These are phyloP conservation scores for Penicillium samsonianum DNA, from an alignment of 495 filamentous ascomycete species.

Conservation along the genomic window DNA sequence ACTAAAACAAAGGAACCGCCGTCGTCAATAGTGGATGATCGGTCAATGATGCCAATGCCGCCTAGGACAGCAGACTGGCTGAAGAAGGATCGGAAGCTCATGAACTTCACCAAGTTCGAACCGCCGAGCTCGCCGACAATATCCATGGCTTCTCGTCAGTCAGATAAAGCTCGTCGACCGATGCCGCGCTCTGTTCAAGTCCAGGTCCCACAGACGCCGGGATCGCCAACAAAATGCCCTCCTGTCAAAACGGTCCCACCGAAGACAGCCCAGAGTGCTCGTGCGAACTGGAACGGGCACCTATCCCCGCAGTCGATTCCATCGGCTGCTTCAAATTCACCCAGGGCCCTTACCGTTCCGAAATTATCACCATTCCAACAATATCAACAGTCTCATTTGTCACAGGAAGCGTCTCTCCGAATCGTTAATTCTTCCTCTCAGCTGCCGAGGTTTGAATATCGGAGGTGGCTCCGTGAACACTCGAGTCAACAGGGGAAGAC, in stretches of 20 bases:
- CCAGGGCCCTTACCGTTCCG: not conserved
- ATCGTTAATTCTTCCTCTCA: slow-evolving; percentile 46
- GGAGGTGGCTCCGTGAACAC: slow-evolving; percentile 25
- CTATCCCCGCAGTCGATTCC: not conserved
- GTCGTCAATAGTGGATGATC: not conserved
- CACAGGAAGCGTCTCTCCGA: slow-evolving; percentile 29
- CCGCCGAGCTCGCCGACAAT: slow-evolving; percentile 46
- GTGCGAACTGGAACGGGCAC: not conserved
- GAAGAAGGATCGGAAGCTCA: slow-evolving; percentile 38
- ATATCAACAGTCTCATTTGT: not conserved
- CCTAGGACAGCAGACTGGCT: slow-evolving; percentile 34
- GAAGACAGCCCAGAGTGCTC: not conserved
- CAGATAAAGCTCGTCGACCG: slow-evolving; percentile 16
- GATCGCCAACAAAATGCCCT: slow-evolving; percentile 5
- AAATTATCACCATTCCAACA: slow-evolving; percentile 7
- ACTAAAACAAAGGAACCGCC: slow-evolving; percentile 9
- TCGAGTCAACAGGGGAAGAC: slow-evolving; percentile 7
- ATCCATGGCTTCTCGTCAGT: slow-evolving; percentile 25
- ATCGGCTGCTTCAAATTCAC: not conserved
- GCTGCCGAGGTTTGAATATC: slow-evolving; percentile 50
- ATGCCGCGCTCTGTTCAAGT: slow-evolving; percentile 7
- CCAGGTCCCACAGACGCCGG: slow-evolving; percentile 6
- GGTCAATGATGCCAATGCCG: slow-evolving; percentile 9
- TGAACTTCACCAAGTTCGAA: slow-evolving; percentile 38
- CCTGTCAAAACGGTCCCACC: not conserved